Conservation (phyloP, 371 early-diverging fungal genomes). For the Syncephalis fuscata region DNA sequence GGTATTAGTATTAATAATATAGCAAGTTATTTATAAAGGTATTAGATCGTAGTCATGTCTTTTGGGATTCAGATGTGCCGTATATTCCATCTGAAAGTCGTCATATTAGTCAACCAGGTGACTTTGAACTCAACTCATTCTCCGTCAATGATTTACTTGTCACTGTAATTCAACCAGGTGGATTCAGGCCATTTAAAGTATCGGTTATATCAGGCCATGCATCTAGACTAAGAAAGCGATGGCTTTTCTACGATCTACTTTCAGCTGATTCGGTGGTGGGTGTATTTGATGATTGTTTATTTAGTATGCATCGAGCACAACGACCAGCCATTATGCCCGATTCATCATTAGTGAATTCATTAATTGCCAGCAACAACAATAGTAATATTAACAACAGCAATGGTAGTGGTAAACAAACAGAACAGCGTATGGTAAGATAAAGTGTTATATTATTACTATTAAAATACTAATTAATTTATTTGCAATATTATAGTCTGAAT, state of each 20-base stretch:
- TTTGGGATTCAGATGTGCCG: slow-evolving; percentile 52
- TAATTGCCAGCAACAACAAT: not conserved
- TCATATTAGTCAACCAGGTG: slow-evolving; percentile 49
- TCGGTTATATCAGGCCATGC: slow-evolving; percentile 75
- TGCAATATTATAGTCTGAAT: slow-evolving; percentile 35
- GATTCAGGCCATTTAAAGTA: slow-evolving; percentile 74
- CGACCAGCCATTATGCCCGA: not conserved
- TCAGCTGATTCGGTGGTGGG: slow-evolving; percentile 84
- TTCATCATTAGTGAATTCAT: not conserved
- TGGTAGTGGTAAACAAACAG: not conserved
- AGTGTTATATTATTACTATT: not conserved
- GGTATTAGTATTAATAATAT: not conserved
- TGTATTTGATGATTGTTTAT: slow-evolving; percentile 84
- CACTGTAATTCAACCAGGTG: slow-evolving; percentile 57
- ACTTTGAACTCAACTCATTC: slow-evolving; percentile 66
- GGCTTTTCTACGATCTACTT: slow-evolving; percentile 82
- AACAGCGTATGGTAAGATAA: too few relatives aligned
- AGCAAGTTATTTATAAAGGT: not conserved
- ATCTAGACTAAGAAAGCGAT: slow-evolving; percentile 71
- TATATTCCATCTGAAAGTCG: slow-evolving; percentile 42
- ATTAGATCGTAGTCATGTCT: slow-evolving; percentile 64
- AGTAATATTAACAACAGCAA: not conserved
- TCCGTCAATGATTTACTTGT: slow-evolving; percentile 56
- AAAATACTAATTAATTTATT: not conserved
- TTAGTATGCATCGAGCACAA: slow-evolving; percentile 79